Evolutionary conservation across 805 yeast species (phyloP).

Genomic region (Metschnikowia shivogae): DNA sequence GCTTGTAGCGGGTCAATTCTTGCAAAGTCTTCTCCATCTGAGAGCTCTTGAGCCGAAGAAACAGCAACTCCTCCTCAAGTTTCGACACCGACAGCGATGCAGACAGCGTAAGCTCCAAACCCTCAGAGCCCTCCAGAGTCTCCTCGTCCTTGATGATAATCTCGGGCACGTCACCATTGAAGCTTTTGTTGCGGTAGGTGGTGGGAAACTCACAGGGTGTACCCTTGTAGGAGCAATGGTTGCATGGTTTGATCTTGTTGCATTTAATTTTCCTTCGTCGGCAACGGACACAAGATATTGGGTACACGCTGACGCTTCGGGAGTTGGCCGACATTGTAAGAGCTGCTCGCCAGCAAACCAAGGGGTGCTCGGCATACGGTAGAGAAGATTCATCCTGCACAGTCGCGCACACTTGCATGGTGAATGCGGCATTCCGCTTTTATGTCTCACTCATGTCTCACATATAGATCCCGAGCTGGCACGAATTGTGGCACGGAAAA

Average conservation of each 20-base stretch:
- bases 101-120: background rate
- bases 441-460: background rate
- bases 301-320: conserved; percentile 10
- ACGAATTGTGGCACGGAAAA: too few species aligned
- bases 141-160: background rate
- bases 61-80: conserved; percentile 3
- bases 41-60: background rate
- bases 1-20: background rate
- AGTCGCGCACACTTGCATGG: background rate
- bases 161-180: conserved; percentile 17
- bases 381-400: background rate
- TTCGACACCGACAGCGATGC: background rate
- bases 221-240: conserved; percentile 13
- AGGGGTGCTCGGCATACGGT: background rate
- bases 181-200: conserved; percentile 14
- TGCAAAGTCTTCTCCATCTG: conserved; percentile 1
- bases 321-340: background rate
- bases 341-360: too few species aligned
- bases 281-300: conserved; percentile 18
- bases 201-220: conserved; percentile 17
- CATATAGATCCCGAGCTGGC: background rate
- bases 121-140: conserved; percentile 1
- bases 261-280: conserved; percentile 19
- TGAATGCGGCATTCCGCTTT: conserved; percentile 4
- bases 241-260: conserved; percentile 18